A percentile compares a stretch with the other conserved stretches of the same genome.
phyloP scores from a whole-genome alignment of 164 flowering plant species.

The Amborella trichopoda region DNA sequence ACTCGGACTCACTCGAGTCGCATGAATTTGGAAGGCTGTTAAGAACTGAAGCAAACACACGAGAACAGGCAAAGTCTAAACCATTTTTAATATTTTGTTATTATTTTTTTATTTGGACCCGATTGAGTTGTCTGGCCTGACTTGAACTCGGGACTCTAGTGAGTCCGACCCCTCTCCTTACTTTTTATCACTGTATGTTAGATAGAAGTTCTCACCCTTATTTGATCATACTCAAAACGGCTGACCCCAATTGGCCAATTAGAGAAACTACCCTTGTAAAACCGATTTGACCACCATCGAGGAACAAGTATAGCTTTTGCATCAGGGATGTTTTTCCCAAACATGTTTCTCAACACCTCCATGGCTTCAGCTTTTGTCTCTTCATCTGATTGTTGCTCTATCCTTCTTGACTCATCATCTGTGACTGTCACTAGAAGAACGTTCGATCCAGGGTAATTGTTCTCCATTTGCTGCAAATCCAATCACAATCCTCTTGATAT shows the following conservation, averaged over 20 bases:
- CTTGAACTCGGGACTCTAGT: neutral
- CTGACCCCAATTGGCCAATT: slow-evolving; percentile 34
- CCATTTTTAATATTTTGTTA: too few species aligned
- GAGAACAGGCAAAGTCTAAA: too few species aligned
- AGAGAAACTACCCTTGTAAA: slow-evolving; percentile 27
- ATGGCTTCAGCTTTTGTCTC: slow-evolving; percentile 26
- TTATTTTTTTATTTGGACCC: too few species aligned
- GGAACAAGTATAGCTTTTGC: slow-evolving; percentile 32
- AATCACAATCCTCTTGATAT: too few species aligned
- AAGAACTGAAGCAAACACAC: too few species aligned
- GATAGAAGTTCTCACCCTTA: slow-evolving; percentile 16
- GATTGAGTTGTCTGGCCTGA: neutral
- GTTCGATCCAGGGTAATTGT: slow-evolving; percentile 26
- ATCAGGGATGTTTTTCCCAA: slow-evolving; percentile 31
- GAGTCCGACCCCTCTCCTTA: neutral
- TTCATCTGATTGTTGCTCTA: slow-evolving; percentile 30
- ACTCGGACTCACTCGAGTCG: too few species aligned
- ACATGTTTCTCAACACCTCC: slow-evolving; percentile 35
- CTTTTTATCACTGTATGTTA: neutral
- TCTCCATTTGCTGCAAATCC: slow-evolving; percentile 29
- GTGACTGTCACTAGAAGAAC: slow-evolving; percentile 29
- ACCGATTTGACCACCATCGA: slow-evolving; percentile 31
- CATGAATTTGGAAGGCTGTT: too few species aligned
- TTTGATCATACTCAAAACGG: slow-evolving; percentile 15
- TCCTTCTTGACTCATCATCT: slow-evolving; percentile 30